Base-by-base conservation (phyloP, 169 alveolate species). In the Plasmodium fragile region DNA sequence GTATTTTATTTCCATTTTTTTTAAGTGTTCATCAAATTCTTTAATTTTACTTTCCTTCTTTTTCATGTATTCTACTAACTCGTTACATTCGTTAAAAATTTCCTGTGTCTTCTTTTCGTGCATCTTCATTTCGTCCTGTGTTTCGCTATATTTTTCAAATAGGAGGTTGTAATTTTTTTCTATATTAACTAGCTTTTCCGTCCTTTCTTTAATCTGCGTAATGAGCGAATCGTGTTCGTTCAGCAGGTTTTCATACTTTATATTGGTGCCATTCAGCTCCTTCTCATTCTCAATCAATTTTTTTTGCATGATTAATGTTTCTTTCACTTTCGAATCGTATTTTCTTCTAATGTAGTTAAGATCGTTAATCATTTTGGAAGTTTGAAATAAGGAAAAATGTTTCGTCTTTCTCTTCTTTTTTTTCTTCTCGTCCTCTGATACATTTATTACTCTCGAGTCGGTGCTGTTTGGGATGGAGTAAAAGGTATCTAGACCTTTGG, bases 41-140 rank as follows among this genome's bases (percentile, higher is more conserved):
- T 91, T 91, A 30, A 91, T 91, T 91, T 81, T 91, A 4, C 43
- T 91, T 81, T 91, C 94, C 82, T 91, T 91, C 41, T 81, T 91
- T 70, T 81, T 81, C 94, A 91, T 91, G 25, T 91, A 91, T 91
- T 91, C 92, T 11, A 91, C 94, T 34, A 91, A 55, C 49, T 91
- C 94, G 72, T 91, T 91, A 81, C 94, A 91, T 32, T 91, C 94
- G 39, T 91, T 91, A 77, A 91, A 91, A 65, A 91, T 81, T 49
- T 91, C 94, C 53, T 91, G 83, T 2, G 92, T 81, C 55, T 91
- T 91, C 32, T 91, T 59, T 91, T 91, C 94, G 22, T 91, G 94
- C 94, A 91, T 91, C 45, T 91, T 91, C 34, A 91, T 69, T 91
- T 91, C 94, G 75, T 91, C 94, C 75, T 91, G 91, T 70, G 83